A percentile compares a stretch with the other conserved stretches of the same genome.
phyloP scores from a whole-genome alignment of 306 rosid species.

The Alnus glutinosa region DNA sequence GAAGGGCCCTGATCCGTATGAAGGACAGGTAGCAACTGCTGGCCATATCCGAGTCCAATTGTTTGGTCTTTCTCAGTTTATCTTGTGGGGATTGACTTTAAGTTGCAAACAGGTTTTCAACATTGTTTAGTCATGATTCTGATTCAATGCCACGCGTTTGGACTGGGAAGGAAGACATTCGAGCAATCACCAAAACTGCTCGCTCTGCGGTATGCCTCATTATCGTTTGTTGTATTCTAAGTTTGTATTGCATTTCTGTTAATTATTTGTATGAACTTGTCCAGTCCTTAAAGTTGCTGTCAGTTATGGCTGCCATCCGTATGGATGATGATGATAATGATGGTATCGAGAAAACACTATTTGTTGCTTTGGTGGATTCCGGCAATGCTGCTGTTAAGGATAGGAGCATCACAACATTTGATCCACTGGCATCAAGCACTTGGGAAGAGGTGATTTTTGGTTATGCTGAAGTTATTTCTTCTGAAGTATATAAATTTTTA shows the following conservation, averaged over 20 bases:
- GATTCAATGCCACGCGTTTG: slow-evolving; percentile 98
- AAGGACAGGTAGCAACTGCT: slow-evolving; percentile 76
- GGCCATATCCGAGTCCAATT: slow-evolving; percentile 20
- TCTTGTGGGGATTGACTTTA: slow-evolving; percentile 31
- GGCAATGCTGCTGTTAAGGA: slow-evolving; percentile 46
- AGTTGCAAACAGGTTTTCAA: slow-evolving; percentile 68
- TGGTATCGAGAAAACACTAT: slow-evolving; percentile 63
- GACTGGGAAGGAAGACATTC: slow-evolving; percentile 90
- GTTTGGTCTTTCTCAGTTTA: slow-evolving; percentile 1
- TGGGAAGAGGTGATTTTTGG: slow-evolving; percentile 73
- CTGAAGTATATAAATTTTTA: neutral
- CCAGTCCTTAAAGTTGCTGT: slow-evolving; percentile 89
- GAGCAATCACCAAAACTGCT: slow-evolving; percentile 90
- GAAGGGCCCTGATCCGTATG: slow-evolving; percentile 86
- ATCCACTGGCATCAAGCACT: slow-evolving; percentile 89
- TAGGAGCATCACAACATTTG: slow-evolving; percentile 54
- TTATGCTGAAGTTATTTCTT: slow-evolving; percentile 26
- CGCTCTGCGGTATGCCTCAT: slow-evolving; percentile 70
- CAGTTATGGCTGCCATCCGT: slow-evolving; percentile 90
- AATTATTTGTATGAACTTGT: slow-evolving; percentile 17
- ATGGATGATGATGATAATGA: slow-evolving; percentile 66
- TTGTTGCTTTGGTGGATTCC: slow-evolving; percentile 63
- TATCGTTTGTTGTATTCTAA: slow-evolving; percentile 8
- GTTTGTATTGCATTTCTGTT: slow-evolving; percentile 15
- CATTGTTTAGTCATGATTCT: slow-evolving; percentile 88